Base-by-base conservation (phyloP, 305 asterid species). In the Ilex paraguariensis region DNA sequence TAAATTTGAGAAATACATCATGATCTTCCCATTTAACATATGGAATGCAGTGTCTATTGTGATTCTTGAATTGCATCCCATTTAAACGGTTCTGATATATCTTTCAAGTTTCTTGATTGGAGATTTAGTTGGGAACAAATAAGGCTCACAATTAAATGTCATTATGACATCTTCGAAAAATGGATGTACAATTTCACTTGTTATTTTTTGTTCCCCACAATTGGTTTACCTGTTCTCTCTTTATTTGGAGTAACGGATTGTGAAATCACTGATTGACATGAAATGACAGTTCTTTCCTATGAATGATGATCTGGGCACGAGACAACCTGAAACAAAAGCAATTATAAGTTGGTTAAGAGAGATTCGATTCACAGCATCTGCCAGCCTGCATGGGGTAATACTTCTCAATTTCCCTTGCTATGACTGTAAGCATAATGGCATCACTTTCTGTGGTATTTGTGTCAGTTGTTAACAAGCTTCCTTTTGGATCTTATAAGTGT, bases 261-360 rank as follows among this genome's bases (percentile, higher is more conserved):
- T 69, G 61, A 63, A 65, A 67, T 49, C 69, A 68, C 75, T 81
- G 63, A 77, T 84, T 90, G 79, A 82, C 84, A 71, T 78, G 74
- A 78, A 60, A 77, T 87, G 90, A 73, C 86, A 92, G 98, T 92
- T 92, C 87, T 90, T 87, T 90, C 87, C 78, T 76, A 79, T 75
- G 87, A 92, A 92, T 82, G 85, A 84, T 78, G 94, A 90, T 80
- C 66, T 78, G 81, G 91, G 77, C 66, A 63, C 69, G 57, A 85
- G 92, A 59, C 98, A 92, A 85, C 95, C 94, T 63, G 98, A 92
- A 84, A 90, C 98, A 59, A 87, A 84, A 90, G 97, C 98, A 65
- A 78, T 92, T 69, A 82, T 92, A 94, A 73, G 66, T 57, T 92
- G 98, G 98, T 62, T 70, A 84, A 85, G 76, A 65, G 89, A 84